Base-by-base conservation (phyloP, 2,329 filamentous ascomycete genomes). In the Eutypella sp. region DNA sequence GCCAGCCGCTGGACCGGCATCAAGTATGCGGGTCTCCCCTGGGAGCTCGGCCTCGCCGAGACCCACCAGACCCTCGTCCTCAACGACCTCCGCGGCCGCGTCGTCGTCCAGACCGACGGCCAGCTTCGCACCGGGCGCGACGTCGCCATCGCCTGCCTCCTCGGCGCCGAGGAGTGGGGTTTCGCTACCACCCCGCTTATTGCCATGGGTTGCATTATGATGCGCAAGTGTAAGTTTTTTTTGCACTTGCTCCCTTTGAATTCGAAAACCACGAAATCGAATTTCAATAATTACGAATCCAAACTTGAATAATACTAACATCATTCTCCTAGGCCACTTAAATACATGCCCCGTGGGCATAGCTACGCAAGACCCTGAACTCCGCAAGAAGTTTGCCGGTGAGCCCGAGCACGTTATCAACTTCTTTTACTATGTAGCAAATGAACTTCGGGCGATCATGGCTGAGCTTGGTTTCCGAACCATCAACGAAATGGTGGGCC, bases 1-100 rank as follows among this genome's bases (percentile, higher is more conserved):
- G 92, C 92, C 49, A 96, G 91, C 42, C 79, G 92, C 67, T 97
- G 92, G 92, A 97, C 92, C 61, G 92, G 92, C 75, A 96, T 96
- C 82, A 96, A 96, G 70, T 96, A 96, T 66, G 92, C 91, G 42
- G 92, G 92, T 78, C 82, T 96, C 29, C 92, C 92, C 22, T 97
- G 91, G 91, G 92, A 97, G 68, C 67, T 97, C 57, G 92, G 92
- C 79, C 85, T 97, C 58, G 92, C 92, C 5, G 92, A 97, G 74
- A 96, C 91, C 39, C 92, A 97, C 65, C 92, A 97, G 71, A 97
- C 92, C 13, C 75, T 97, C 53, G 92, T 97, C 11, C 76, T 97
- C 34, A 97, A 97, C 68, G 92, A 96, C 63, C 82, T 97, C 16
- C 87, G 92, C 76, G 92, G 92, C 44, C 89, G 92, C 78, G 89